phyloP scores from a whole-genome alignment of 2,329 filamentous ascomycete genomes.

The Aspergillus sp. region DNA sequence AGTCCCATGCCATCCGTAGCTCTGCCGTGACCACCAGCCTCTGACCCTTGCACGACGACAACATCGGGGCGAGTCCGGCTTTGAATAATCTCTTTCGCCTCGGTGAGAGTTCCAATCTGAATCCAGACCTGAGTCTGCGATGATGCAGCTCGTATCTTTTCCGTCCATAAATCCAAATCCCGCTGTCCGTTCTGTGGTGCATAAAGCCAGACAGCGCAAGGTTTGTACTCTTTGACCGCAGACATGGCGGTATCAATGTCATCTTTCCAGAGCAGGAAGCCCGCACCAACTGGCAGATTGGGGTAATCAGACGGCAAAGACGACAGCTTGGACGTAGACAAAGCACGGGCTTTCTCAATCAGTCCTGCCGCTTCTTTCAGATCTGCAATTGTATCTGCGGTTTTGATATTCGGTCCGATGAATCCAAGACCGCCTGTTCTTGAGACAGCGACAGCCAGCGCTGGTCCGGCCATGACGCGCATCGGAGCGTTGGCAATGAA shows the following conservation, averaged over 20 bases:
- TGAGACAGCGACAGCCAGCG: constrained; percentile 58
- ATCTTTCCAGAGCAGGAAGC: constrained; percentile 38
- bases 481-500: constrained; percentile 65
- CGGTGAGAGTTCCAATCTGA: constrained; percentile 50
- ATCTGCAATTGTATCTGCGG: constrained; percentile 23
- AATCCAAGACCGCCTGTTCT: constrained; percentile 53
- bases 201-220: constrained; percentile 41
- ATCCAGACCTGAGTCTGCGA: constrained; percentile 50
- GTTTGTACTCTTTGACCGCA: constrained; percentile 28
- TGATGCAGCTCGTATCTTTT: constrained; percentile 36
- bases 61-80: constrained; percentile 43
- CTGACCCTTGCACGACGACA: constrained; percentile 51
- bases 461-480: constrained; percentile 58
- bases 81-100: constrained; percentile 41
- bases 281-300: constrained; percentile 36
- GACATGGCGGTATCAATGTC: constrained; percentile 26
- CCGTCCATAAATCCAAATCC: constrained; percentile 44
- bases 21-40: constrained; percentile 54
- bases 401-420: constrained; percentile 52
- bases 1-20: constrained; percentile 44
- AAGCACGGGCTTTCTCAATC: constrained; percentile 9
- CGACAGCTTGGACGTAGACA: constrained; percentile 1
- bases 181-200: constrained; percentile 26
- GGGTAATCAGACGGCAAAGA: constrained; percentile 5
- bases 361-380: constrained; percentile 27